Evolutionary conservation across 768 basidiomycete genomes (phyloP), one percentile per base, ranked within the genome.

Genomic region (Lactifluus subvellereus): DNA sequence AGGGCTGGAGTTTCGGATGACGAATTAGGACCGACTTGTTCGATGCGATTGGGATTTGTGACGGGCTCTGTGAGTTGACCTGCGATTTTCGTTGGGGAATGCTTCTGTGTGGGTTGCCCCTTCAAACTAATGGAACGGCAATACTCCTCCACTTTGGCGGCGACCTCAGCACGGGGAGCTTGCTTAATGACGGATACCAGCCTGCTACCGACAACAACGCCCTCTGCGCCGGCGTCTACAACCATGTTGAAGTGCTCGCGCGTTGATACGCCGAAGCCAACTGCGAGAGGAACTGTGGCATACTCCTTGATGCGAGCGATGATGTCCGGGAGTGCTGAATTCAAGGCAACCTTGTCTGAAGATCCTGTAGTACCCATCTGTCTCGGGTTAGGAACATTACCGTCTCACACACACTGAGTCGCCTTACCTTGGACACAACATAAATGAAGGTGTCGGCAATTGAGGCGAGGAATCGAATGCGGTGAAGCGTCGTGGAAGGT

Each of bases 341-440:
- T 94, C 71, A 97, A 84, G 0, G 76, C 78, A 13, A 84, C 83
- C 47, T 81, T 76, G 49, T 83, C 86, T 2, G 91, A 90, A 8
- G 96, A 97, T 35, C 97, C 97, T 1, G 97, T 99, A 1, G 93
- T 97, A 14, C 97, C 97, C 97, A 99, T 99, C 92, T 89, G 45
- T n/a, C 47, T 47, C 9, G 35, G 32, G 49, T 60, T 14, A 56
- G 62, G 27, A 42, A 48, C 22, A 43, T 38, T 22, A 27, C n/a
- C 8, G 35, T 32, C 35, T 38, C 16, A 20, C 8, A 16, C 2
- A 33, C 43, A 38, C 43, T 43, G n/a, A 52, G 52, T 22, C 22
- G 18, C 40, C 67, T 75, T 43, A 90, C 94, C 79, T 93, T 96
- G 53, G 95, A 97, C n/a, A 98, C 95, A 52, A 99, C 86, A 73